Percentiles rank a stretch among this genome's conserved stretches.
Conservation (phyloP, 305 asterid species). For the Withania somnifera region DNA sequence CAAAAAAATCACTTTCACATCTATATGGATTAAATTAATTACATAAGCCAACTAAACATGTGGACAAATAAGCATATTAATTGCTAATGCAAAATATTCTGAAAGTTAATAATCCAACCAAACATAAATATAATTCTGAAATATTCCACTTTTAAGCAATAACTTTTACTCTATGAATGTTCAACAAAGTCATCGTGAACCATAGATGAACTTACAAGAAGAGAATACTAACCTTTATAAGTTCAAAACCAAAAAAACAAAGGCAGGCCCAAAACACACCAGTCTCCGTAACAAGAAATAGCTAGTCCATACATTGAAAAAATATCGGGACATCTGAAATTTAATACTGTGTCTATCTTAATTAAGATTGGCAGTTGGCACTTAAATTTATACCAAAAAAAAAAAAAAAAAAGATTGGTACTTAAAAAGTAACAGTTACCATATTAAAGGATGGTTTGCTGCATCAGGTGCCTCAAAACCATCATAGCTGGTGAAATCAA, state of each 20-base stretch:
- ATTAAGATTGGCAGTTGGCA: too few species aligned
- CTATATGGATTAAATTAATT: not conserved
- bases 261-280: not conserved
- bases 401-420: too few species aligned
- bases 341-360: not conserved
- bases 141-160: not conserved
- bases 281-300: not conserved
- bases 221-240: not conserved
- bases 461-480: slow-evolving; percentile 89
- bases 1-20: not conserved
- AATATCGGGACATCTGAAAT: not conserved
- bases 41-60: not conserved
- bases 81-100: not conserved
- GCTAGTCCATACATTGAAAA: not conserved
- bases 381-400: too few species aligned
- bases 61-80: not conserved
- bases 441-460: slow-evolving; percentile 15
- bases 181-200: not conserved
- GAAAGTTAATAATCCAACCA: not conserved
- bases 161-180: not conserved
- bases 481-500: slow-evolving; percentile 72
- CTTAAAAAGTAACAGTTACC: not conserved
- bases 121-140: not conserved
- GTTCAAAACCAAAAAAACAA: not conserved
- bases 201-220: not conserved